phyloP scores from a whole-genome alignment of 306 rosid species.

The Corylus avellana region DNA sequence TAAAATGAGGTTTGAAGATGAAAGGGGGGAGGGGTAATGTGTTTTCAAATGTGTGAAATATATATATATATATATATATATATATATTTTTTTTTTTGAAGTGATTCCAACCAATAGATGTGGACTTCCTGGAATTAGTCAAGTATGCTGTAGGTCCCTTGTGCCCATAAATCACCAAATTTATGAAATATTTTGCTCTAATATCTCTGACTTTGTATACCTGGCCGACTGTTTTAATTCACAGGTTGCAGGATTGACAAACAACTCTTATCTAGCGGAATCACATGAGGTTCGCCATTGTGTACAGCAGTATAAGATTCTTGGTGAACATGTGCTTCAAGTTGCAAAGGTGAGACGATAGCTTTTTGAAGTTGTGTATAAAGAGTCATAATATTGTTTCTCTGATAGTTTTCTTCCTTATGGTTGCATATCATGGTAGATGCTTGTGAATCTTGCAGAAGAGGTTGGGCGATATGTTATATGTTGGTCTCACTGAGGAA shows the following conservation, averaged over 20 bases:
- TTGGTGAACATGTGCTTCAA: conserved; percentile 75
- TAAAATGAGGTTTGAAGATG: neutral
- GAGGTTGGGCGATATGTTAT: conserved; percentile 86
- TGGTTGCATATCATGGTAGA: conserved; percentile 29
- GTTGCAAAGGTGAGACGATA: conserved; percentile 78
- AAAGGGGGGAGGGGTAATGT: neutral
- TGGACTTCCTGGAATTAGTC: neutral
- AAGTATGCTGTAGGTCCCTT: neutral
- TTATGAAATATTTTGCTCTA: conserved; percentile 9
- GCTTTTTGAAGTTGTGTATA: conserved; percentile 19
- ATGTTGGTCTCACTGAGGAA: conserved; percentile 98
- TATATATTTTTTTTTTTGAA: neutral
- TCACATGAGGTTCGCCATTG: conserved; percentile 89
- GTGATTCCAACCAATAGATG: neutral
- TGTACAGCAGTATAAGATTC: conserved; percentile 69
- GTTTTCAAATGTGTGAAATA: neutral
- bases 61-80: too few relatives aligned
- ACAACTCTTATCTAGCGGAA: conserved; percentile 77
- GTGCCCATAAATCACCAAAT: conserved; percentile 9
- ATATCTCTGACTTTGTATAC: neutral
- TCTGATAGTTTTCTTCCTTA: conserved; percentile 27
- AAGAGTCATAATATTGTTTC: conserved; percentile 27
- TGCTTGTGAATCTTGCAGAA: conserved; percentile 66
- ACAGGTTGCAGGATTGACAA: conserved; percentile 97
- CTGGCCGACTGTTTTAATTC: conserved; percentile 36